Evolutionary conservation across 305 asterid genomes (phyloP), one percentile per base, ranked within the genome.

Genomic region (Withania somnifera): DNA sequence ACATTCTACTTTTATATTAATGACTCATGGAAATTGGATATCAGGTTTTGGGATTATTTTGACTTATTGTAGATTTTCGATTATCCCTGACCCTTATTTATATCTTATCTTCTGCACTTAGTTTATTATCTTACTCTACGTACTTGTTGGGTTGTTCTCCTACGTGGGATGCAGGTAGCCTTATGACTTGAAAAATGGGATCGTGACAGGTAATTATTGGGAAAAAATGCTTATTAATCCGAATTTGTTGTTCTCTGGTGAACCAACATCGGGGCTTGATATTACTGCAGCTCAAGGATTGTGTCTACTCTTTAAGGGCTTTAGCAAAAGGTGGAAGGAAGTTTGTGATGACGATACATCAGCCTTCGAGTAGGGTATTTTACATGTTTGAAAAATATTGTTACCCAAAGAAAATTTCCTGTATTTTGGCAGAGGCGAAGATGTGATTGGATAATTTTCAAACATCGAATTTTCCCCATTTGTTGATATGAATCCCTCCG

Each of bases 401-500:
- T 38, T 81, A 19, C 53, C 71, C 0, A 58, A 81, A 52, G 84
- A 80, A 22, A 19, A 71, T 22, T 17, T 56, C 36, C 54, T 81
- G 15, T 81, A 81, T 68, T 67, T 68, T 40, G 84, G 84, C 7
- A 67, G 73, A 53, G 84, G 84, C 3, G 77, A 69, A 11, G 69
- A 81, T 11, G 84, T 54, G 0, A 36, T 69, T 58, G 24, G 15
- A 10, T 81, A 81, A 17, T 81, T 81, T 34, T 83, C 91, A 0
- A 63, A 86, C 8, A 53, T 89, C 3, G 98, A 97, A 11, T 95
- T 86, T 58, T 79, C 88, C 3, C 98, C 98, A 0, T 51, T 78
- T 0, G 86, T 95, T 3, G 88, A 97, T 30, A 94, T 94, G 99
- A 95, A 94, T 84, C 98, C 98, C 1, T 90, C 98, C 0, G 99